Percentiles rank a stretch among this genome's conserved stretches.
Evolutionary conservation across 2,329 filamentous ascomycete species (phyloP).

Genomic region (Sphaerulina populicola): DNA sequence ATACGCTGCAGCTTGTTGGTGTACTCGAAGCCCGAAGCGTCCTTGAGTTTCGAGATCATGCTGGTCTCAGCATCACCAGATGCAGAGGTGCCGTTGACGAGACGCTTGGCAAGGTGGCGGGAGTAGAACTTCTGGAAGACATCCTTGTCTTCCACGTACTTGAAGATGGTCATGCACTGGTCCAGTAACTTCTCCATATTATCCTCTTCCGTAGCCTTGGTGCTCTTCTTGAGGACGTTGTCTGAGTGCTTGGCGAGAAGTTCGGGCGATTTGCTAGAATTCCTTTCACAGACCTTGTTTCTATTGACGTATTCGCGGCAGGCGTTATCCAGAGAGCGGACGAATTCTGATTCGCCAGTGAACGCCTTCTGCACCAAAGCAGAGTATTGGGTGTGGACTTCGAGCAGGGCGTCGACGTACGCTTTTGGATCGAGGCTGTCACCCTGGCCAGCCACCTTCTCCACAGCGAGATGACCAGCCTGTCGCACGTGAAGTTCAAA

Average conservation of each 20-base stretch:
- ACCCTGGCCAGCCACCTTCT: slow-evolving; percentile 80
- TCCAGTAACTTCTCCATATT: slow-evolving; percentile 81
- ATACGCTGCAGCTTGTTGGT: slow-evolving; percentile 99
- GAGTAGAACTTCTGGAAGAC: slow-evolving; percentile 99
- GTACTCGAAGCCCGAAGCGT: slow-evolving; percentile 97
- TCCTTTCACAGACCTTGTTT: slow-evolving; percentile 89
- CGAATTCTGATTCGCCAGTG: slow-evolving; percentile 92
- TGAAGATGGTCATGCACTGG: slow-evolving; percentile 99
- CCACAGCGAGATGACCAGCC: slow-evolving; percentile 76
- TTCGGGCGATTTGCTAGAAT: slow-evolving; percentile 89
- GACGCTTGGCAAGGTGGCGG: slow-evolving; percentile 84
- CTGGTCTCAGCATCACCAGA: slow-evolving; percentile 96
- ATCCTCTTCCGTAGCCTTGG: slow-evolving; percentile 84
- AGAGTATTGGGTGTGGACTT: slow-evolving; percentile 90
- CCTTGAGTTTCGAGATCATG: slow-evolving; percentile 99
- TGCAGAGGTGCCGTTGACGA: slow-evolving; percentile 90
- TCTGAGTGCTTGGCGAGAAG: slow-evolving; percentile 93
- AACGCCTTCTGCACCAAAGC: slow-evolving; percentile 87
- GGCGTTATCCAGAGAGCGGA: slow-evolving; percentile 88
- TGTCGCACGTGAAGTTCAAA: slow-evolving; percentile 92
- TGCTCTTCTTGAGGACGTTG: slow-evolving; percentile 82
- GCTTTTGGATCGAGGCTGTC: slow-evolving; percentile 92
- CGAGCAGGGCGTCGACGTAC: slow-evolving; percentile 88
- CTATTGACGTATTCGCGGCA: slow-evolving; percentile 97
- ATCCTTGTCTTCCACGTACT: slow-evolving; percentile 99